phyloP scores from a whole-genome alignment of 1,284 basidiomycete genomes.

The Ceratobasidium sp. region DNA sequence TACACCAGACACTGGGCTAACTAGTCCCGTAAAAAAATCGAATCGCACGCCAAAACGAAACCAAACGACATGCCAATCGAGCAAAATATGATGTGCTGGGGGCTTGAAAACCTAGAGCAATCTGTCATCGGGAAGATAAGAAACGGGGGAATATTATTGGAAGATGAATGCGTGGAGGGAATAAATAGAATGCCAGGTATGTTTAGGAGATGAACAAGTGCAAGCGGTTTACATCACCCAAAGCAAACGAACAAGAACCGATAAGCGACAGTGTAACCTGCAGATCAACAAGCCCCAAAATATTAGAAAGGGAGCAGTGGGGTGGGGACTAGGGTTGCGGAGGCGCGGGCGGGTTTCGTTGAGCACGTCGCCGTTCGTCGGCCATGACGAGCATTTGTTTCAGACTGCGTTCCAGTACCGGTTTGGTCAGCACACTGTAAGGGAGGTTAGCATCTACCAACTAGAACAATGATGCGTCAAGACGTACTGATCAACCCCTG shows the following conservation, averaged over 20 bases:
- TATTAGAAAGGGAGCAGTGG: not conserved
- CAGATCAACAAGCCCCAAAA: not conserved
- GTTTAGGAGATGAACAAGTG: constrained; percentile 1
- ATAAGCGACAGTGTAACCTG: constrained; percentile 7
- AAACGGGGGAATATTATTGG: not conserved
- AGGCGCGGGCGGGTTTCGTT: not conserved
- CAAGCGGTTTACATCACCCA: not conserved
- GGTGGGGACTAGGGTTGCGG: not conserved
- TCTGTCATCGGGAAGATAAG: not conserved
- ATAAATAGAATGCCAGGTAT: constrained; percentile 29
- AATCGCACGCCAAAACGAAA: not conserved
- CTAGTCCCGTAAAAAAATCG: not conserved
- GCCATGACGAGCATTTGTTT: constrained; percentile 67
- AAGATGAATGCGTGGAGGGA: not conserved
- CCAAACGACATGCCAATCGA: not conserved
- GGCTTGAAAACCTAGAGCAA: not conserved
- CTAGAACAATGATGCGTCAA: constrained; percentile 6
- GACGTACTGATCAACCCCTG: constrained; percentile 80
- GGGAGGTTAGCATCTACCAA: constrained; percentile 30
- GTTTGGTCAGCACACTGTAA: constrained; percentile 72
- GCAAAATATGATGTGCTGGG: not conserved
- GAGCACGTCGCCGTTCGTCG: constrained; percentile 60
- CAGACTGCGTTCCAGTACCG: constrained; percentile 71
- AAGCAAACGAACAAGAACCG: constrained; percentile 19
- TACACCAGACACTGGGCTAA: not conserved